phyloP scores from a whole-genome alignment of 805 yeast species.

The Metschnikowia santaceciliae region DNA sequence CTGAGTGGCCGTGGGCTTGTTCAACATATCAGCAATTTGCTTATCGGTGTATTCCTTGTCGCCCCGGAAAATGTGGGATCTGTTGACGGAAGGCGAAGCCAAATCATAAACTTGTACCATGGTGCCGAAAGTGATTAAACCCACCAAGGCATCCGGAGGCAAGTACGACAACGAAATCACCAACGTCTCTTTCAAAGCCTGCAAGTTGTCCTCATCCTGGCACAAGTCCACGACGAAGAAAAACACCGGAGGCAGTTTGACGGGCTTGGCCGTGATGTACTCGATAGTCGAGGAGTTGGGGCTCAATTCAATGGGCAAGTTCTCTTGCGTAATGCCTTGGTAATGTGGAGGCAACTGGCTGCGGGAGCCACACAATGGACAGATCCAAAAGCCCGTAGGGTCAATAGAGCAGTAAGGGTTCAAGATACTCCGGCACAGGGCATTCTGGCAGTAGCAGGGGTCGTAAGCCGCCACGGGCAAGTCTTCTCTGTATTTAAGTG shows the following conservation, averaged over 20 bases:
- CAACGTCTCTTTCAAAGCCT: constrained; percentile 77
- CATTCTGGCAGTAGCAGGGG: constrained; percentile 73
- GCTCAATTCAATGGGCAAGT: constrained; percentile 76
- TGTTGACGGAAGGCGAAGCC: constrained; percentile 57
- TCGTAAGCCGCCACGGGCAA: constrained; percentile 78
- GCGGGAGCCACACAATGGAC: constrained; percentile 76
- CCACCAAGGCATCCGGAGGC: constrained; percentile 88
- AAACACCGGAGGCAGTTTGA: constrained; percentile 80
- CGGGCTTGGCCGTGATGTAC: constrained; percentile 78
- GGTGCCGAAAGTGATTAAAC: constrained; percentile 84
- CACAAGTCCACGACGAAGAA: constrained; percentile 84
- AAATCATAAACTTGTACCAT: constrained; percentile 88
- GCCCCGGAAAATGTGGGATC: constrained; percentile 83
- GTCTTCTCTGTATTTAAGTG: constrained; percentile 74
- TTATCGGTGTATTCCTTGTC: constrained; percentile 77
- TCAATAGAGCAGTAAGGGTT: constrained; percentile 87
- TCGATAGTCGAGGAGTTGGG: constrained; percentile 74
- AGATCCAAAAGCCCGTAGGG: constrained; percentile 76
- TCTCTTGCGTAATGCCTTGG: constrained; percentile 67
- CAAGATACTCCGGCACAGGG: constrained; percentile 77
- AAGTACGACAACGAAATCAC: constrained; percentile 69
- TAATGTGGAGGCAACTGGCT: constrained; percentile 82
- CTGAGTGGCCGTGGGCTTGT: constrained; percentile 28
- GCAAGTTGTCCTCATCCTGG: constrained; percentile 82
- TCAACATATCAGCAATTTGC: constrained; percentile 54